Evolutionary conservation across 1,284 basidiomycete genomes (phyloP).

Genomic region (Phellinidium pouzarii): DNA sequence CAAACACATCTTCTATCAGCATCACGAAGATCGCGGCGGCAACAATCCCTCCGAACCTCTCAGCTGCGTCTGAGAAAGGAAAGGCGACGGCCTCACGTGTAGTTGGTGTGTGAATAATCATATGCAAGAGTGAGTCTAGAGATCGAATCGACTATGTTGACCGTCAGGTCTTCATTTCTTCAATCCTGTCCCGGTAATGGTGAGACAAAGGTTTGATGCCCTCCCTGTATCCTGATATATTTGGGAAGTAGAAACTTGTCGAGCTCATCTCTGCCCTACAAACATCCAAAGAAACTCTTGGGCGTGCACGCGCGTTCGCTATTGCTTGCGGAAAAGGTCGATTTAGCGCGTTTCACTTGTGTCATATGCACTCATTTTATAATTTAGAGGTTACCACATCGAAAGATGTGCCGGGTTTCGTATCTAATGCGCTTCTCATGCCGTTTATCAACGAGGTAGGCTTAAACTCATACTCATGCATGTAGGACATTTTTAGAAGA

Average conservation of each 20-base stretch:
- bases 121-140: constrained; percentile 9
- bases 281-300: constrained; percentile 73
- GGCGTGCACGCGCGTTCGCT: constrained; percentile 78
- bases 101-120: constrained; percentile 47
- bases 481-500: background rate
- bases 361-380: background rate
- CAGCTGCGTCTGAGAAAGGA: constrained; percentile 54
- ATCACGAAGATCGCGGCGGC: constrained; percentile 89
- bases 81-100: constrained; percentile 60
- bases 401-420: constrained; percentile 87
- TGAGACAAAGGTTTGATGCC: constrained; percentile 28
- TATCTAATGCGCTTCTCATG: constrained; percentile 84
- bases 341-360: constrained; percentile 15
- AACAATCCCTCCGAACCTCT: constrained; percentile 52
- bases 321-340: constrained; percentile 89
- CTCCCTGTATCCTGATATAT: constrained; percentile 12
- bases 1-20: constrained; percentile 92
- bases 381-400: constrained; percentile 76
- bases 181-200: constrained; percentile 94
- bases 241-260: constrained; percentile 75
- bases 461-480: constrained; percentile 20
- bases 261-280: constrained; percentile 92
- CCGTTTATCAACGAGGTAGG: constrained; percentile 84
- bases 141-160: constrained; percentile 15
- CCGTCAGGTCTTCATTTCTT: constrained; percentile 83